These are phyloP conservation scores for Botrytis aclada DNA, from an alignment of 2,329 filamentous ascomycete genomes.

Conservation along the genomic window DNA sequence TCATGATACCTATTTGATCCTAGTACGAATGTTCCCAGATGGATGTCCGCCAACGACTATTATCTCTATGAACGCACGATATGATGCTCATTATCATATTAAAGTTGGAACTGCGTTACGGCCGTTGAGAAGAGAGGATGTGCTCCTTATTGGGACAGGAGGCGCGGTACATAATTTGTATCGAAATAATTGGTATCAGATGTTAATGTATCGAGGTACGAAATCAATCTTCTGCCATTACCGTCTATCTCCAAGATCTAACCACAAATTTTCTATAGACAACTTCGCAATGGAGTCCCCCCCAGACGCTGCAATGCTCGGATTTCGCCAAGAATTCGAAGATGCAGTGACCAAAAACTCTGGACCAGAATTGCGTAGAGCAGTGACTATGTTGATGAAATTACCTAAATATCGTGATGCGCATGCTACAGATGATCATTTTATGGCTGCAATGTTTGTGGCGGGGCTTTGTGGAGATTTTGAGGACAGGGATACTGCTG, in stretches of 20 bases:
- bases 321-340: background rate
- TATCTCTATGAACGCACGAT: slow-evolving; percentile 52
- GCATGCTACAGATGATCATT: background rate
- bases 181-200: slow-evolving; percentile 62
- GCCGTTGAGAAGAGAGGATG: slow-evolving; percentile 48
- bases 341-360: background rate
- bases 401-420: background rate
- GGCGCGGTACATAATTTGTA: slow-evolving; percentile 64
- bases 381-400: background rate
- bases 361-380: background rate
- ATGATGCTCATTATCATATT: slow-evolving; percentile 51
- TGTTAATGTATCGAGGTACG: slow-evolving; percentile 45
- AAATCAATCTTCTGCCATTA: background rate
- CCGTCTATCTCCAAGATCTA: background rate
- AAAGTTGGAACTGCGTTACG: slow-evolving; percentile 44
- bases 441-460: background rate
- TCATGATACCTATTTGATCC: slow-evolving; percentile 66
- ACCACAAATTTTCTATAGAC: background rate
- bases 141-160: slow-evolving; percentile 53
- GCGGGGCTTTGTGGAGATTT: background rate
- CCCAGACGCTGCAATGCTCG: background rate
- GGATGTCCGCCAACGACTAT: slow-evolving; percentile 65
- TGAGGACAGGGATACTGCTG: background rate
- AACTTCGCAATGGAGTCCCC: background rate
- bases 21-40: slow-evolving; percentile 66